phyloP scores from a whole-genome alignment of 2,329 filamentous ascomycete species.

The Fusarium haematococcum region DNA sequence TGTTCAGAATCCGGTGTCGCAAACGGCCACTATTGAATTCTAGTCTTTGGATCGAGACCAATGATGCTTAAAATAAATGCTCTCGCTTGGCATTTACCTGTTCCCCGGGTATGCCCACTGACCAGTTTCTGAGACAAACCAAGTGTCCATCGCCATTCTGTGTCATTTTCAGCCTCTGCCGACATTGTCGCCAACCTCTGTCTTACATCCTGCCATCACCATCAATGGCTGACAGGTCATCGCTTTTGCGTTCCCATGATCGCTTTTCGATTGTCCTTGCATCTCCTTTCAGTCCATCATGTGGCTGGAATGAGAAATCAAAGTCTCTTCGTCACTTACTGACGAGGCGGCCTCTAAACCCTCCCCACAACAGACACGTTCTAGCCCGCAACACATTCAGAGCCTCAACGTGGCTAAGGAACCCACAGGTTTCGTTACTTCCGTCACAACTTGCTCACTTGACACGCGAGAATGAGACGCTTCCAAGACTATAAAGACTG shows the following conservation, averaged over 20 bases:
- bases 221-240: background rate
- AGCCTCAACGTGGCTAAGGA: constrained; percentile 18
- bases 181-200: constrained; percentile 13
- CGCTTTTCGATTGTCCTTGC: background rate
- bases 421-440: constrained; percentile 32
- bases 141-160: background rate
- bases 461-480: constrained; percentile 4
- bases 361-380: constrained; percentile 6
- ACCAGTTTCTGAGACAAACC: fast-evolving
- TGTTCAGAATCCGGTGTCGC: background rate
- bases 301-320: background rate
- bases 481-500: constrained; percentile 27
- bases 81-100: background rate
- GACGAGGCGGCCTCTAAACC: constrained; percentile 13
- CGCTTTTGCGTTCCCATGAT: constrained; percentile 4
- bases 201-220: constrained; percentile 19
- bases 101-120: background rate
- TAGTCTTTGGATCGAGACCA: background rate
- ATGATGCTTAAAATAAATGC: background rate
- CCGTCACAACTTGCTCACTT: constrained; percentile 17
- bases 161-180: constrained; percentile 10
- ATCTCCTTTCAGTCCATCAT: background rate
- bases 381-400: constrained; percentile 15
- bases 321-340: background rate
- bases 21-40: background rate